phyloP scores from a whole-genome alignment of 2,329 filamentous ascomycete species.

The Bimuria novae-zelandiae region DNA sequence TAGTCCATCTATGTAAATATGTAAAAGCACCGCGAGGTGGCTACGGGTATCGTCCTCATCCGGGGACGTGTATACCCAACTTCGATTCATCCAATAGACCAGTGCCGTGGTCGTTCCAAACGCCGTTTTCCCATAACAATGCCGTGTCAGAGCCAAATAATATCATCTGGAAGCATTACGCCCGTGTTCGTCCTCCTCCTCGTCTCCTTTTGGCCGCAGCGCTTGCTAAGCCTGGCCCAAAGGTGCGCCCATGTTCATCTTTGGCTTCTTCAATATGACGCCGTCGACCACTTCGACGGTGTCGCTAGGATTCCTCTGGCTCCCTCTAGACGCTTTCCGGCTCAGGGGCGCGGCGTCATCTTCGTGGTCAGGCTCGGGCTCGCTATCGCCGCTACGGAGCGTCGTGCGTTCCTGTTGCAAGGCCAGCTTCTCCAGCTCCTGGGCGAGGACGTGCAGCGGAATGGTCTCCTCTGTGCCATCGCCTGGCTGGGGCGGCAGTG shows the following conservation, averaged over 20 bases:
- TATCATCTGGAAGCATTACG: no score
- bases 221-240: conserved; percentile 33
- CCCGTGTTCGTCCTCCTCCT: no score
- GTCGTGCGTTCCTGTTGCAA: conserved; percentile 24
- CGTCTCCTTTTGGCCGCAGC: neutral
- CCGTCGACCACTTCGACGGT: conserved; percentile 35
- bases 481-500: conserved; percentile 37
- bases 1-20: no score
- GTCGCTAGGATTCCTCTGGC: conserved; percentile 17
- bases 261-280: conserved; percentile 41
- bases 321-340: conserved; percentile 27
- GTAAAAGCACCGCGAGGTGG: neutral
- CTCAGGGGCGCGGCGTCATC: conserved; percentile 19
- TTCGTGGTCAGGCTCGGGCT: conserved; percentile 9
- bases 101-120: no score
- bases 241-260: conserved; percentile 42
- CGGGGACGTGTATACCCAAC: neutral
- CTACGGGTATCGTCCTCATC: neutral
- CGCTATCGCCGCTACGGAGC: conserved; percentile 17
- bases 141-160: no score
- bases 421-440: conserved; percentile 32
- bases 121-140: no score
- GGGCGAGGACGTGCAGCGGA: conserved; percentile 31
- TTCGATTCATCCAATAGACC: neutral
- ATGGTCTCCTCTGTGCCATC: conserved; percentile 39